Percentiles rank a stretch among this genome's conserved stretches.
Evolutionary conservation across 768 basidiomycete species (phyloP).

Genomic region (Podaxis pistillaris): DNA sequence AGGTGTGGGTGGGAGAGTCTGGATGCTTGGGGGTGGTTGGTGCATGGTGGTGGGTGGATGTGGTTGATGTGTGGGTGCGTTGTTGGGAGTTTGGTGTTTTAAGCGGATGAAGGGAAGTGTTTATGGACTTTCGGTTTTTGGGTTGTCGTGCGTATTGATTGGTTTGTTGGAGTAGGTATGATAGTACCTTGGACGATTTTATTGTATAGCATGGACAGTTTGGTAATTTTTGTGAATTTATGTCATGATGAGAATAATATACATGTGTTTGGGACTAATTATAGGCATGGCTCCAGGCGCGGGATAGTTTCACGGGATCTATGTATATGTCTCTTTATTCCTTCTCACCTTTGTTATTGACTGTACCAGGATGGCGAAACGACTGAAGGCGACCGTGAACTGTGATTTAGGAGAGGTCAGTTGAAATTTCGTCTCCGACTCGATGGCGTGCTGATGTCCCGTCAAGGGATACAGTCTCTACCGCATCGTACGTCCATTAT

Average conservation of each 20-base stretch:
- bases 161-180: background rate
- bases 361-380: slow-evolving; percentile 7
- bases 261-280: background rate
- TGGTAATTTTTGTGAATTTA: background rate
- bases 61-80: background rate
- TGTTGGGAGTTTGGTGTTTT: background rate
- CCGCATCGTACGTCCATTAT: slow-evolving; percentile 31
- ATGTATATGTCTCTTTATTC: background rate
- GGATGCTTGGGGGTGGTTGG: background rate
- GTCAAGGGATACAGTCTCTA: slow-evolving; percentile 45
- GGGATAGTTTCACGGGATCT: background rate
- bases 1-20: background rate
- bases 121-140: background rate
- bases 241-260: background rate
- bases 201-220: background rate
- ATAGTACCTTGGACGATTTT: background rate
- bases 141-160: background rate
- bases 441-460: background rate
- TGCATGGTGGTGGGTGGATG: background rate
- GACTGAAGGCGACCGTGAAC: slow-evolving; percentile 45
- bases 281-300: background rate
- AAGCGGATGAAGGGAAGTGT: background rate
- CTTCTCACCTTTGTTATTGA: background rate
- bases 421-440: background rate
- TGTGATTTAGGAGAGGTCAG: slow-evolving; percentile 58